phyloP scores from a whole-genome alignment of 2,329 filamentous ascomycete genomes.

The Tolypocladium endophyticum region DNA sequence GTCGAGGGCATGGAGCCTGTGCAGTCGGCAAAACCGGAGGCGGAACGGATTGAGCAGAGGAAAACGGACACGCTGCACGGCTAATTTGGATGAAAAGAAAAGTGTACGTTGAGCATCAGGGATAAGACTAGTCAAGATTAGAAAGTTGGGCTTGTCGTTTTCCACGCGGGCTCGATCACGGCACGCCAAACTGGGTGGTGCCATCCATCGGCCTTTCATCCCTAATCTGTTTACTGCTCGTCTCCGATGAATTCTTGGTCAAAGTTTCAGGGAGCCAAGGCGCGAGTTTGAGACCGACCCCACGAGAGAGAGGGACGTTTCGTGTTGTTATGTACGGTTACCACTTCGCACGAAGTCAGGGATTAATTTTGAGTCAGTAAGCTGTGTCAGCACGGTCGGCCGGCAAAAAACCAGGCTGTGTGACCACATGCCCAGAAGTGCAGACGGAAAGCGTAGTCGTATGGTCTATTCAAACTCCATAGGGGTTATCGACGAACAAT shows the following conservation, averaged over 20 bases:
- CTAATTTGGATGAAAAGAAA: not conserved
- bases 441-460: no score
- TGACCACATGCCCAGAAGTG: not conserved
- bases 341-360: not conserved
- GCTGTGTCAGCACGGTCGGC: not conserved
- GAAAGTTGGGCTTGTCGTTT: not conserved
- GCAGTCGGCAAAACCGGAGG: not conserved
- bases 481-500: not conserved
- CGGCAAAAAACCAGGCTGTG: not conserved
- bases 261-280: not conserved
- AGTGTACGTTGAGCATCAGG: not conserved
- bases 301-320: not conserved
- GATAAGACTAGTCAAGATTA: not conserved
- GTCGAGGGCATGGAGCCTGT: slow-evolving; percentile 3
- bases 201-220: not conserved
- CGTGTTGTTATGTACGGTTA: not conserved
- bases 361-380: not conserved
- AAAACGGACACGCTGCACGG: not conserved
- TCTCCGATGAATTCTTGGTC: not conserved
- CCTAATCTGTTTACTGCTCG: not conserved
- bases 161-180: not conserved
- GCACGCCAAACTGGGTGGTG: not conserved
- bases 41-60: not conserved
- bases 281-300: not conserved
- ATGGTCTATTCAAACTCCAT: not conserved